These are phyloP conservation scores for Lentinula lateritia DNA, from an alignment of 768 basidiomycete genomes.

Conservation along the genomic window DNA sequence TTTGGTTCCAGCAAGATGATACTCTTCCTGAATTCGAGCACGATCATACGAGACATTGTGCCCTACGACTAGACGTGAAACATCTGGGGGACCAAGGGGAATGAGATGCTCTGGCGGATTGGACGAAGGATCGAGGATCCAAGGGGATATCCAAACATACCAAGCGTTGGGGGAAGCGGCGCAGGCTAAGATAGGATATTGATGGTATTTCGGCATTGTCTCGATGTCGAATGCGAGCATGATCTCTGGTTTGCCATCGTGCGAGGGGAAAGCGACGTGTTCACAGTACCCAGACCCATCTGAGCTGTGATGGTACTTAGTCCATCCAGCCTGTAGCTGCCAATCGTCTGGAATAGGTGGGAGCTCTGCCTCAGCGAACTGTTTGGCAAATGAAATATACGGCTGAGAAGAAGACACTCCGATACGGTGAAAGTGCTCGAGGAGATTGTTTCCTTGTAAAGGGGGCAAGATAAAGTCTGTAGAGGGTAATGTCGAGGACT, in stretches of 20 bases:
- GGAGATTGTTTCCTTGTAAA: conserved; percentile 74
- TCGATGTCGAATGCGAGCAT: conserved; percentile 93
- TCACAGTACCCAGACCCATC: conserved; percentile 80
- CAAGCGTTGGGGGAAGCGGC: conserved; percentile 80
- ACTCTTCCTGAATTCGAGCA: conserved; percentile 78
- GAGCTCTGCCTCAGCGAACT: conserved; percentile 45
- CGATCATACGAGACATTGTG: conserved; percentile 97
- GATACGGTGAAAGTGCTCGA: conserved; percentile 85
- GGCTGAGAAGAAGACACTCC: conserved; percentile 68
- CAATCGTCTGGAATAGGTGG: conserved; percentile 53
- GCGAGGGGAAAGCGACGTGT: conserved; percentile 61
- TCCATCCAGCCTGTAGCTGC: conserved; percentile 74
- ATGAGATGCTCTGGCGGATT: conserved; percentile 61
- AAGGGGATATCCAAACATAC: conserved; percentile 97
- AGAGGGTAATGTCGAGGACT: conserved; percentile 77
- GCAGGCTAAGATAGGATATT: conserved; percentile 83
- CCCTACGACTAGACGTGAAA: conserved; percentile 71
- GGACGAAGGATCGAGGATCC: conserved; percentile 67
- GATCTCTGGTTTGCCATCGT: conserved; percentile 59
- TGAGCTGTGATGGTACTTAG: conserved; percentile 62
- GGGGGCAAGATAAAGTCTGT: conserved; percentile 77
- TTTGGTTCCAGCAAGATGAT: conserved; percentile 55
- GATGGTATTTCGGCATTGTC: conserved; percentile 78
- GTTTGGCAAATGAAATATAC: conserved; percentile 65
- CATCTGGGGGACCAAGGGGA: conserved; percentile 53